These are phyloP conservation scores for Urtica urens DNA, from an alignment of 306 rosid genomes.

Conservation along the genomic window DNA sequence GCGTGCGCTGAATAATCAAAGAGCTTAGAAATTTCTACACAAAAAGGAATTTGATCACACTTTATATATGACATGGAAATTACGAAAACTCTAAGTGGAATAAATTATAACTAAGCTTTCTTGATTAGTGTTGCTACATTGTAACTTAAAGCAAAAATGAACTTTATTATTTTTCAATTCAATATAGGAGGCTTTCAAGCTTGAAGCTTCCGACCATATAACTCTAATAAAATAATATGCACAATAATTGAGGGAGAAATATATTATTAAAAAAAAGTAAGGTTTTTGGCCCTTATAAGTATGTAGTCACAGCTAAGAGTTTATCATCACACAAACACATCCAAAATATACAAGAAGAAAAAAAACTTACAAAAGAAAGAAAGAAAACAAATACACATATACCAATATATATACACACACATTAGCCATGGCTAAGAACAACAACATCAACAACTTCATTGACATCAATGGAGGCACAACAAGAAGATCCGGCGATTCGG, in stretches of 20 bases:
- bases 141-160: background rate
- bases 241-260: too few species aligned
- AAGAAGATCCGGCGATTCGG: background rate
- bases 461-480: background rate
- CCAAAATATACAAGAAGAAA: background rate
- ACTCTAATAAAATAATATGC: background rate
- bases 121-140: constrained; percentile 1
- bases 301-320: constrained; percentile 11
- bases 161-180: background rate
- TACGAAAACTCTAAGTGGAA: background rate
- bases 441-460: background rate
- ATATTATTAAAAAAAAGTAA: background rate
- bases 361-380: background rate
- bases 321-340: background rate
- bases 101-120: background rate
- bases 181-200: constrained; percentile 1
- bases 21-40: background rate
- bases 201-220: background rate
- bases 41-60: constrained; percentile 6
- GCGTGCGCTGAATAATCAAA: background rate
- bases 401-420: background rate
- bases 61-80: background rate
- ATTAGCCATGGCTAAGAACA: background rate
- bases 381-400: constrained; percentile 20
- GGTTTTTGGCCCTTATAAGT: constrained; percentile 17